phyloP scores from a whole-genome alignment of 1,284 basidiomycete species.

The Bjerkandera adusta region DNA sequence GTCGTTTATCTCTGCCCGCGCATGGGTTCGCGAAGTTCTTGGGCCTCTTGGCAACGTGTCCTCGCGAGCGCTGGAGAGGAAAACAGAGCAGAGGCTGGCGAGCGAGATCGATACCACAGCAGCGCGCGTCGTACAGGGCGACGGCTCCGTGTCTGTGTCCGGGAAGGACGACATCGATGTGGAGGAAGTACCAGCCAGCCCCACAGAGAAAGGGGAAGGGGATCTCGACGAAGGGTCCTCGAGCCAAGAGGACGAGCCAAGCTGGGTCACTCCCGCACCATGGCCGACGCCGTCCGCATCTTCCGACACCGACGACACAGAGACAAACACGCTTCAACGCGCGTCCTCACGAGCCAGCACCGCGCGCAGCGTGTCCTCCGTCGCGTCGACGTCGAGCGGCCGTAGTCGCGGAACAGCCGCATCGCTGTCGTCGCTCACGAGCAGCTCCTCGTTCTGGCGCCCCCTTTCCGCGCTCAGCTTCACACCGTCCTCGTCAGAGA shows the following conservation, averaged over 20 bases:
- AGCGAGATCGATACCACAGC: conserved; percentile 65
- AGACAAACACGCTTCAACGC: too few species aligned
- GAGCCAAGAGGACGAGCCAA: conserved; percentile 36
- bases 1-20: conserved; percentile 75
- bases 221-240: conserved; percentile 12
- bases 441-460: conserved; percentile 2
- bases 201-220: neutral
- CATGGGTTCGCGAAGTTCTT: conserved; percentile 67
- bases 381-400: conserved; percentile 7
- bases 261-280: conserved; percentile 40
- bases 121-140: conserved; percentile 62
- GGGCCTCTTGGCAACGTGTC: conserved; percentile 46
- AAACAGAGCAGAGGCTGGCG: conserved; percentile 57
- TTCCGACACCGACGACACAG: conserved; percentile 23
- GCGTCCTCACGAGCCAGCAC: conserved; percentile 1
- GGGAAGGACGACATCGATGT: conserved; percentile 24
- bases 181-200: neutral
- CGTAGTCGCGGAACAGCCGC: conserved; percentile 13
- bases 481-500: conserved; percentile 5
- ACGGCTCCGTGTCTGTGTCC: conserved; percentile 51
- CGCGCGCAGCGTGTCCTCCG: neutral
- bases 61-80: conserved; percentile 48
- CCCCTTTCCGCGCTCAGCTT: neutral
- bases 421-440: conserved; percentile 13
- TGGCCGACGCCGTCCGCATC: conserved; percentile 29